These are phyloP conservation scores for Globisporangium okanoganense DNA, from an alignment of 352 stramenopile genomes.

Conservation along the genomic window DNA sequence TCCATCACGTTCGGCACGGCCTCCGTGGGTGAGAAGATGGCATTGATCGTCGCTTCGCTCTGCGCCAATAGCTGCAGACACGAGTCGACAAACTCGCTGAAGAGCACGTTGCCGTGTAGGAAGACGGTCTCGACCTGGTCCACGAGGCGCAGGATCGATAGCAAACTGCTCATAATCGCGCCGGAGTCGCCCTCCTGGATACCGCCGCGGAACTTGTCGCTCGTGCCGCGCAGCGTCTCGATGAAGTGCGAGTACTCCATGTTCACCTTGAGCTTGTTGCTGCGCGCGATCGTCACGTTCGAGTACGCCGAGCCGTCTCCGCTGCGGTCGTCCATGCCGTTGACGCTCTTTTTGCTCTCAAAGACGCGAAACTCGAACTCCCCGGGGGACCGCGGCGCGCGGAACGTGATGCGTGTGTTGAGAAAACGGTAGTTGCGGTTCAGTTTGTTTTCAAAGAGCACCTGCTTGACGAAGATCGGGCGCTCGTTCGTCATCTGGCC, in stretches of 20 bases:
- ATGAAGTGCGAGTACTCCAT: conserved; percentile 82
- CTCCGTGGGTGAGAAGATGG: conserved; percentile 44
- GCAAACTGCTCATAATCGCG: conserved; percentile 53
- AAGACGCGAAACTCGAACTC: conserved; percentile 86
- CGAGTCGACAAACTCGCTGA: conserved; percentile 54
- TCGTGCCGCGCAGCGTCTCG: conserved; percentile 55
- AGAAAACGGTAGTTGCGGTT: conserved; percentile 56
- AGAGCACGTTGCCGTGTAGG: conserved; percentile 54
- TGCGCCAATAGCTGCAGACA: conserved; percentile 50
- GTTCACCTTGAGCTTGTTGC: conserved; percentile 67
- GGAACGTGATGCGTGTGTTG: conserved; percentile 81
- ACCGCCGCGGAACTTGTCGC: conserved; percentile 63
- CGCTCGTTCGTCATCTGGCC: conserved; percentile 76
- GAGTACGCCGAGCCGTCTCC: conserved; percentile 33
- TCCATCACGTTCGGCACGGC: conserved; percentile 67
- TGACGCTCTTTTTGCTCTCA: conserved; percentile 46
- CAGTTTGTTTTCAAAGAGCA: conserved; percentile 77
- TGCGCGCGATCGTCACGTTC: conserved; percentile 63
- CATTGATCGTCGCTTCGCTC: conserved; percentile 31
- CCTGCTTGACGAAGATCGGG: conserved; percentile 82
- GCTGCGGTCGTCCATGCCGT: conserved; percentile 20
- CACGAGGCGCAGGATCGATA: conserved; percentile 61
- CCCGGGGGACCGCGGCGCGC: conserved; percentile 65
- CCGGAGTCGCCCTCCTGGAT: conserved; percentile 47
- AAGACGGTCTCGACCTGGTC: conserved; percentile 79